phyloP scores from a whole-genome alignment of 1,284 basidiomycete genomes.

The Cerioporus squamosus region DNA sequence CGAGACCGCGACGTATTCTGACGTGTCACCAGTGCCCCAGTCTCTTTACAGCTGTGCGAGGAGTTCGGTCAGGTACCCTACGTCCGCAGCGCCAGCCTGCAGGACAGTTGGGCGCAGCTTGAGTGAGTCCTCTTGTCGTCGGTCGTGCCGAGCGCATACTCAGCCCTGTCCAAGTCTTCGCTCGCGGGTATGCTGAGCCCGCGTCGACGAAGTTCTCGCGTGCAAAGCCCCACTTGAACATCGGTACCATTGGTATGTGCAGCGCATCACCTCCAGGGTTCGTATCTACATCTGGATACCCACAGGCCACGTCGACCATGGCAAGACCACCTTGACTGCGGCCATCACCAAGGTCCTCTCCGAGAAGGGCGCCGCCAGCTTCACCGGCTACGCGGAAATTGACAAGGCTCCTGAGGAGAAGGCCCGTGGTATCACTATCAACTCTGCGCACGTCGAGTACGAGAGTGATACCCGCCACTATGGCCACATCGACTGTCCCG shows the following conservation, averaged over 20 bases:
- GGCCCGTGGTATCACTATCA: slow-evolving; percentile 99
- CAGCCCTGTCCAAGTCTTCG: slow-evolving; percentile 32
- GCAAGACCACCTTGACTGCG: slow-evolving; percentile 97
- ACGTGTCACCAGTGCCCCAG: slow-evolving; percentile 30
- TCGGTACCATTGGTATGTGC: slow-evolving; percentile 85
- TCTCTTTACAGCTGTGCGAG: slow-evolving; percentile 35
- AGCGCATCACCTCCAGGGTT: neutral
- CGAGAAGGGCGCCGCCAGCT: slow-evolving; percentile 84
- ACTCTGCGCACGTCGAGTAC: slow-evolving; percentile 96
- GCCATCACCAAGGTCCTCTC: slow-evolving; percentile 98
- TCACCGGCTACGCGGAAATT: slow-evolving; percentile 97
- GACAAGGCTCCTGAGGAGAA: slow-evolving; percentile 99
- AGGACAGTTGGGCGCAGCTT: slow-evolving; percentile 26
- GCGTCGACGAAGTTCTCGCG: slow-evolving; percentile 73
- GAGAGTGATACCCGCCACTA: slow-evolving; percentile 94
- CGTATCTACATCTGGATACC: neutral
- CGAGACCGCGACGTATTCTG: slow-evolving; percentile 1
- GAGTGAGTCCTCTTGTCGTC: slow-evolving; percentile 21
- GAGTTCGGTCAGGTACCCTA: slow-evolving; percentile 33
- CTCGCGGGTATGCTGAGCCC: slow-evolving; percentile 77
- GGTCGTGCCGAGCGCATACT: neutral
- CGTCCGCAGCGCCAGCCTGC: slow-evolving; percentile 22
- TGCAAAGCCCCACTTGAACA: slow-evolving; percentile 95
- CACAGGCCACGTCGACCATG: slow-evolving; percentile 91
- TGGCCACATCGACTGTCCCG: slow-evolving; percentile 99